These are phyloP conservation scores for Drechslerella coelobrocha DNA, from an alignment of 2,329 filamentous ascomycete species.

Conservation along the genomic window DNA sequence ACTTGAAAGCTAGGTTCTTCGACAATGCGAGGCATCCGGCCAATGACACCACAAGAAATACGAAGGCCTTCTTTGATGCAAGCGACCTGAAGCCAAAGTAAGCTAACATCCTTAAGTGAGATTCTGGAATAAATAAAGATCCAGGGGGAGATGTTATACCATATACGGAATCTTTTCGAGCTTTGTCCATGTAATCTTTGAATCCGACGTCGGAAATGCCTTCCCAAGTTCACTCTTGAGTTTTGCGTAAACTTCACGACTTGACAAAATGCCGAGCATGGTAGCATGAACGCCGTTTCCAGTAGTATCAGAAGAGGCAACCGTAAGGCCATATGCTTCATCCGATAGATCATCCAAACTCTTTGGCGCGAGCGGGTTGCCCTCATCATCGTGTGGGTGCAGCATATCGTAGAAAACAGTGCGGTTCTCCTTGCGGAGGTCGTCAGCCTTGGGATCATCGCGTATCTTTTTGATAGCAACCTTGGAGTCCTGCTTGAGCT, in stretches of 20 bases:
- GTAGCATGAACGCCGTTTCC: slow-evolving; percentile 29
- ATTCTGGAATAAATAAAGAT: too few relatives aligned
- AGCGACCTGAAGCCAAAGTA: slow-evolving; percentile 3
- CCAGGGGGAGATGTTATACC: not conserved
- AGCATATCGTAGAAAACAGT: slow-evolving; percentile 29
- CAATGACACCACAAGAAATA: slow-evolving; percentile 21
- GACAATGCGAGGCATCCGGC: slow-evolving; percentile 28
- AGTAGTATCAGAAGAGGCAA: slow-evolving; percentile 31
- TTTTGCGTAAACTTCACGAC: slow-evolving; percentile 12
- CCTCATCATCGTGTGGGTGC: slow-evolving; percentile 25
- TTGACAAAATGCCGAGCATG: slow-evolving; percentile 24
- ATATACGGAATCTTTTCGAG: slow-evolving; percentile 22
- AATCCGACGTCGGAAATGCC: slow-evolving; percentile 10
- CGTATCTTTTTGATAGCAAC: slow-evolving; percentile 23
- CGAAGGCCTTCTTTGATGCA: slow-evolving; percentile 29
- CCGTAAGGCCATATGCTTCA: slow-evolving; percentile 26
- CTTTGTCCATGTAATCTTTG: slow-evolving; percentile 23
- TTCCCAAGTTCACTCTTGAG: slow-evolving; percentile 13
- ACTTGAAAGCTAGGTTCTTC: slow-evolving; percentile 24
- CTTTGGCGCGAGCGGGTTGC: slow-evolving; percentile 19
- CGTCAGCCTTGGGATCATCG: slow-evolving; percentile 16
- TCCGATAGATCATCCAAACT: slow-evolving; percentile 20
- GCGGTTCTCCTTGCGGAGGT: slow-evolving; percentile 21
- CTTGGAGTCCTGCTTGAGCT: slow-evolving; percentile 24
- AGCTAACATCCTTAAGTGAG: not conserved